phyloP scores from a whole-genome alignment of 202 grass and related monocot genomes.

The Digitaria exilis region DNA sequence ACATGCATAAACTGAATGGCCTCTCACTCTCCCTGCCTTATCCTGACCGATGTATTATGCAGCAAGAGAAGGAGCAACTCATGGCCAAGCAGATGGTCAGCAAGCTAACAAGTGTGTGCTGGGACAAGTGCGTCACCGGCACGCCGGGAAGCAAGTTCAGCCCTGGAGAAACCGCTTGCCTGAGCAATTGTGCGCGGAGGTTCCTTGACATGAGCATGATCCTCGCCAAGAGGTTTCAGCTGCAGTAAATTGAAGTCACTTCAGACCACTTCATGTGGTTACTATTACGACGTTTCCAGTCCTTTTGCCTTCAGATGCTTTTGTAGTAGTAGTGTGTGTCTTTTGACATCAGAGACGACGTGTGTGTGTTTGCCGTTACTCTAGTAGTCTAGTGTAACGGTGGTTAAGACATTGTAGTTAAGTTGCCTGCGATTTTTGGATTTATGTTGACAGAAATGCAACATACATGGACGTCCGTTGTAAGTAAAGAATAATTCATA shows the following conservation, averaged over 20 bases:
- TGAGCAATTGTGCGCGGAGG: conserved; percentile 58
- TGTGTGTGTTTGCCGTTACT: no score
- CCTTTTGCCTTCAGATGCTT: background rate
- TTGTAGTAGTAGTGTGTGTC: background rate
- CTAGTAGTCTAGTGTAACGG: no score
- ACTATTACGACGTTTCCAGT: background rate
- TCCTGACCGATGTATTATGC: background rate
- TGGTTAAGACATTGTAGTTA: no score
- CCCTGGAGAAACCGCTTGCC: conserved; percentile 58
- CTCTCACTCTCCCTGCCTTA: background rate
- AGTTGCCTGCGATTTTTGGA: no score
- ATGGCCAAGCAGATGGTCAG: conserved; percentile 70
- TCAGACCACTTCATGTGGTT: background rate
- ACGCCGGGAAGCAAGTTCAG: conserved; percentile 72
- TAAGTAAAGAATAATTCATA: no score
- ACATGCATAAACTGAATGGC: no score
- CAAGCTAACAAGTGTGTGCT: conserved; percentile 70
- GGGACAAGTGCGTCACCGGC: conserved; percentile 73
- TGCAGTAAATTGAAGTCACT: background rate
- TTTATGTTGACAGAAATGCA: no score
- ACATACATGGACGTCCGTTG: no score
- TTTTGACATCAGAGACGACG: background rate
- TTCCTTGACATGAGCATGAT: conserved; percentile 65
- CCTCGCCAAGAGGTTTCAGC: background rate
- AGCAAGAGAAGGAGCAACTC: conserved; percentile 74